A percentile compares a stretch with the other conserved stretches of the same genome.
Evolutionary conservation across 345 rosid genomes (phyloP).

Genomic region (Clausena lansium): DNA sequence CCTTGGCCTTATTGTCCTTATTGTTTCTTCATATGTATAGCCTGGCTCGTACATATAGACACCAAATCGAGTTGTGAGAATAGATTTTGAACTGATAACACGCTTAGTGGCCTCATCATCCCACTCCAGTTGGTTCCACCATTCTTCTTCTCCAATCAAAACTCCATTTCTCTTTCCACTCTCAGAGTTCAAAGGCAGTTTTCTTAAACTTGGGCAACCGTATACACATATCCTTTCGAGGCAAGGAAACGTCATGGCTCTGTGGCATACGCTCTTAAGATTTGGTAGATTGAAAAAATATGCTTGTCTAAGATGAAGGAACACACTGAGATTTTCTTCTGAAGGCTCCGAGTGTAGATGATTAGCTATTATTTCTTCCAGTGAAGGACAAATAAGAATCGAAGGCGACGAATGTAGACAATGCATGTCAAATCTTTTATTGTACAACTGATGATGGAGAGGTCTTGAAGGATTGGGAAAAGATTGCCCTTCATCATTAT

Average conservation of each 20-base stretch:
- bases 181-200: conserved; percentile 16
- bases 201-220: conserved; percentile 8
- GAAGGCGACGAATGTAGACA: neutral
- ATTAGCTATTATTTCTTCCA: neutral
- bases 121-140: conserved; percentile 29
- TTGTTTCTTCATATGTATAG: too few relatives aligned
- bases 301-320: too few relatives aligned
- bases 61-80: too few relatives aligned
- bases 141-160: neutral
- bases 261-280: conserved; percentile 12
- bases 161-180: conserved; percentile 7
- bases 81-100: conserved; percentile 4
- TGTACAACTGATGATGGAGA: too few relatives aligned
- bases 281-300: neutral
- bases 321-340: too few relatives aligned
- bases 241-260: conserved; percentile 14
- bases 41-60: too few relatives aligned
- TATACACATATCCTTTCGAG: neutral
- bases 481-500: too few relatives aligned
- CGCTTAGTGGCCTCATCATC: conserved; percentile 18
- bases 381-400: neutral
- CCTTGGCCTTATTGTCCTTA: too few relatives aligned
- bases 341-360: neutral
- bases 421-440: too few relatives aligned
- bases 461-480: too few relatives aligned